Evolutionary conservation across 208 protist genomes (phyloP).

Genomic region (Entamoeba moshkovskii): DNA sequence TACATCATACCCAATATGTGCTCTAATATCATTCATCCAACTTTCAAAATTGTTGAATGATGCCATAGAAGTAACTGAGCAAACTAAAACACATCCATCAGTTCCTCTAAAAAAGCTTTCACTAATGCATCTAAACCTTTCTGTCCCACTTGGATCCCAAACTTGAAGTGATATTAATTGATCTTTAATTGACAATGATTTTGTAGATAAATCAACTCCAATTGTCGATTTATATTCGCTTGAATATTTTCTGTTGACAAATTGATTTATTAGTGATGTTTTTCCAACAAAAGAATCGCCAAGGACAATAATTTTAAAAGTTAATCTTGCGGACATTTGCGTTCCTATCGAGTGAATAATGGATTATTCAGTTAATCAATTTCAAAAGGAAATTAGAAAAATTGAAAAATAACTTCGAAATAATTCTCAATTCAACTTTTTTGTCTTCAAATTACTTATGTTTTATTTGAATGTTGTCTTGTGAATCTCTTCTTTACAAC

Average conservation of each 20-base stretch:
- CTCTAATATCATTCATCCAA: background rate
- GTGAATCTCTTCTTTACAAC: no score
- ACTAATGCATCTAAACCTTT: background rate
- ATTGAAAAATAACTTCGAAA: no score
- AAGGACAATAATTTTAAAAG: background rate
- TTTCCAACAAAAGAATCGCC: background rate
- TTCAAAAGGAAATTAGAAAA: no score
- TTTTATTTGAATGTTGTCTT: no score
- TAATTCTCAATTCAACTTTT: no score
- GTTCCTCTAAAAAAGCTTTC: background rate
- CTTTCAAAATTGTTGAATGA: background rate
- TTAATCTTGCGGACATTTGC: background rate
- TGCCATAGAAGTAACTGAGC: background rate
- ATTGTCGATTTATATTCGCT: background rate
- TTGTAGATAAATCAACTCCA: background rate
- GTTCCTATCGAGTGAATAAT: no score
- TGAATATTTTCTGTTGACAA: background rate
- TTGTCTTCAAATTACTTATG: no score
- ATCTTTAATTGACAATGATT: background rate
- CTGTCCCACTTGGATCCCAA: background rate
- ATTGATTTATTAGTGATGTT: background rate
- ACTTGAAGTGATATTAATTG: background rate
- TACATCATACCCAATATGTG: background rate
- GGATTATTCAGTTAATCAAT: no score
- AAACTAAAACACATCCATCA: background rate